These are phyloP conservation scores for Azolla pinnata DNA, from an alignment of 75 land plant genomes.

Conservation along the genomic window DNA sequence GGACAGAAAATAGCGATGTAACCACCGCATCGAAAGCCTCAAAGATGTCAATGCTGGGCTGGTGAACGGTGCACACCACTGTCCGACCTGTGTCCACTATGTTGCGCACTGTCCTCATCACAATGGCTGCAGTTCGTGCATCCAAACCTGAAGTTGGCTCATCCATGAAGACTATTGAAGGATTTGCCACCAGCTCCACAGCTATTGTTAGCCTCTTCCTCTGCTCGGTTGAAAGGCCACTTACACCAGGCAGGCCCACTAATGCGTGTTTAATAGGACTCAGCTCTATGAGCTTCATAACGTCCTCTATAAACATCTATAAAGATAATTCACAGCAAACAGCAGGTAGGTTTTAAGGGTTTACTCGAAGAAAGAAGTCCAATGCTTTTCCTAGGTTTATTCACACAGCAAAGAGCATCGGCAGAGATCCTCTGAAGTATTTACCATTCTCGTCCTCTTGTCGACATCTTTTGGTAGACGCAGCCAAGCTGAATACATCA, in stretches of 20 bases:
- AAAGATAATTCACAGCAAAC: not conserved
- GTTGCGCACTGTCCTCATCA: conserved; percentile 41
- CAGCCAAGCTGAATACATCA: conserved; percentile 19
- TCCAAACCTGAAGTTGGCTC: conserved; percentile 46
- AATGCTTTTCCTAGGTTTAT: not conserved
- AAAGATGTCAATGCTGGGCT: conserved; percentile 49
- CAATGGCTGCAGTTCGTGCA: conserved; percentile 46
- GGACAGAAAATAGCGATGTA: not conserved
- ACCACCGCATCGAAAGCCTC: conserved; percentile 57
- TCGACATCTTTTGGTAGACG: conserved; percentile 22
- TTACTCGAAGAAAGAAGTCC: not conserved
- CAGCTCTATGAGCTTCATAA: conserved; percentile 50
- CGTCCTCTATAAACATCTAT: conserved; percentile 55
- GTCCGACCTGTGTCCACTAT: conserved; percentile 44
- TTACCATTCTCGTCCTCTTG: conserved; percentile 19
- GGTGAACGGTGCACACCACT: conserved; percentile 47
- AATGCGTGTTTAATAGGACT: conserved; percentile 27
- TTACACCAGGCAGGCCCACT: conserved; percentile 57
- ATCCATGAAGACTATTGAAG: conserved; percentile 46
- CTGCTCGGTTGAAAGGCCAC: conserved; percentile 62
- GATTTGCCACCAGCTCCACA: conserved; percentile 47
- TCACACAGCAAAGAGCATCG: not conserved
- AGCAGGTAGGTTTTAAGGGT: not conserved
- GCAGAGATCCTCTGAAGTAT: not conserved
- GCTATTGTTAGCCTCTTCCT: conserved; percentile 64